A percentile compares a stretch with the other conserved stretches of the same genome.
Conservation (phyloP, 805 yeast genomes). For the Candida khao-thaluensis region DNA sequence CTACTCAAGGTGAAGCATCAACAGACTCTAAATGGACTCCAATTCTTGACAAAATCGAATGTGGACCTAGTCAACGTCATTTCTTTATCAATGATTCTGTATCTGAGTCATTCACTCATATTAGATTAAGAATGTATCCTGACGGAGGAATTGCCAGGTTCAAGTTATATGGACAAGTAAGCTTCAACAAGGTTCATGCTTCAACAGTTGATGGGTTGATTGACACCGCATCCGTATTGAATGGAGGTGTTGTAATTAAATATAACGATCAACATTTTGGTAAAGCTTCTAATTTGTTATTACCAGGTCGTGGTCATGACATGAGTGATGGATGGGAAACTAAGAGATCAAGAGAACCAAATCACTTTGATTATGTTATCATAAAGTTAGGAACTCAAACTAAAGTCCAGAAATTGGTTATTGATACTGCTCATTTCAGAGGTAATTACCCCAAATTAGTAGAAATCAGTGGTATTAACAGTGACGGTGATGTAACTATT, state of each 20-base stretch:
- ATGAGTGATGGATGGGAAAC: constrained; percentile 99
- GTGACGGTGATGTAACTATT: constrained; percentile 38
- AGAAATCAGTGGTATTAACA: constrained; percentile 59
- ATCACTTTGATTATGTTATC: constrained; percentile 91
- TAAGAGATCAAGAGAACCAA: constrained; percentile 75
- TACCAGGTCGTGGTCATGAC: constrained; percentile 94
- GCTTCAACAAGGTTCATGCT: constrained; percentile 63
- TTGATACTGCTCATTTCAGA: constrained; percentile 91
- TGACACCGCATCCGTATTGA: constrained; percentile 78
- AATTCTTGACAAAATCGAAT: constrained; percentile 67
- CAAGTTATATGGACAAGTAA: constrained; percentile 81
- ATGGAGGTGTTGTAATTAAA: constrained; percentile 86
- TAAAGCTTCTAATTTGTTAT: constrained; percentile 79
- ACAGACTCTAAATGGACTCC: constrained; percentile 58
- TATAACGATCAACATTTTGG: constrained; percentile 94
- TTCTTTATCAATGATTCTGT: constrained; percentile 64
- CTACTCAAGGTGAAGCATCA: constrained; percentile 30
- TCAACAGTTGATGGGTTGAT: constrained; percentile 32
- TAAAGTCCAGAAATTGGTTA: constrained; percentile 55
- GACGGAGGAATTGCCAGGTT: constrained; percentile 98
- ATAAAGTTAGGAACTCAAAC: constrained; percentile 72
- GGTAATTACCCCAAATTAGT: constrained; percentile 92
- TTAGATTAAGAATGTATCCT: constrained; percentile 88
- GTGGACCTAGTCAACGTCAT: constrained; percentile 88
- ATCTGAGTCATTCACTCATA: constrained; percentile 75